phyloP scores from a whole-genome alignment of 73 alveolate genomes.

The Tetrahymena thermophila region DNA sequence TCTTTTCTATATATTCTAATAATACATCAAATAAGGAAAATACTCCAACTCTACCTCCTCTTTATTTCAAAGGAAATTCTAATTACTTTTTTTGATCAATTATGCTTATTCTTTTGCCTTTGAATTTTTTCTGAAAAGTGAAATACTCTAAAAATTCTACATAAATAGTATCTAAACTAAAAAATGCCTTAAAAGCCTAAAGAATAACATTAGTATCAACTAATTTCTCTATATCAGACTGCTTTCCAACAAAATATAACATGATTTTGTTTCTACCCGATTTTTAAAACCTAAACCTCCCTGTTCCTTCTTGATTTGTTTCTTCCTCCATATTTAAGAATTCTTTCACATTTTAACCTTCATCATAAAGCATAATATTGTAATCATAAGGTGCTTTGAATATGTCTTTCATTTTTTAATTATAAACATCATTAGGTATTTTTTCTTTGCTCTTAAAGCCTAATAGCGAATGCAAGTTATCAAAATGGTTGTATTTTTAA shows the following conservation, averaged over 20 bases:
- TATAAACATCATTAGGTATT: background rate
- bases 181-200: background rate
- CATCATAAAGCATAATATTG: background rate
- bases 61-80: background rate
- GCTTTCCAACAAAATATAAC: background rate
- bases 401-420: background rate
- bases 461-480: background rate
- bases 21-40: background rate
- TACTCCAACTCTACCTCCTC: background rate
- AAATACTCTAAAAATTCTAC: background rate
- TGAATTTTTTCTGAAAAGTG: background rate
- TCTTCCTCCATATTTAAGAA: background rate
- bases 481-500: background rate
- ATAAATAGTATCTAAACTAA: background rate
- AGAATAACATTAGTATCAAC: background rate
- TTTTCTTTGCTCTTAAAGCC: background rate
- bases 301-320: background rate
- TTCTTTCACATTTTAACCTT: background rate
- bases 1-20: background rate
- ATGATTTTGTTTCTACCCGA: background rate
- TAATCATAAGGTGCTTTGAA: background rate
- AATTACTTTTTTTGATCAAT: background rate
- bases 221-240: background rate
- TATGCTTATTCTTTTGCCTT: background rate
- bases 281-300: background rate